Evolutionary conservation across 257 asterid genomes (phyloP), one percentile per base, ranked within the genome.

Genomic region (Ballota nigra): DNA sequence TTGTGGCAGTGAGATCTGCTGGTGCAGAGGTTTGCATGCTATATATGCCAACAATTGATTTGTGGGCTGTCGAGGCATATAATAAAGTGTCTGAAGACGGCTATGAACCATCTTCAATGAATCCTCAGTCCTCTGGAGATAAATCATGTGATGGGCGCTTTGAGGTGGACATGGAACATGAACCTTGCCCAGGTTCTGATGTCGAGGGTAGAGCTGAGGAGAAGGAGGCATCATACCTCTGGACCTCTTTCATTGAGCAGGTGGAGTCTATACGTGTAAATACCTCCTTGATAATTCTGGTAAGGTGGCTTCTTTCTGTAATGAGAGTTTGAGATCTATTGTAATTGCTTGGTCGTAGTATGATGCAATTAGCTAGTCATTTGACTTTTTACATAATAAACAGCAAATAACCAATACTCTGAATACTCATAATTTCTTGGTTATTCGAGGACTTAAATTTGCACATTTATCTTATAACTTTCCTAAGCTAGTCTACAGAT

Each of bases 21-120:
- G 81, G 88, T 72, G 79, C 82, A 81, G 83, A 76, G 72, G 67
- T 74, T 22, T 83, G 96, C 85, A 60, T 95, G 92, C 64, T 95
- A 34, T 95, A 84, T 82, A 80, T 95, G 96, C 99, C 99, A 51
- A 81, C 89, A 79, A 82, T 95, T 75, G 98, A 95, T 81, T 83
- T 89, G 72, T 95, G 99, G 99, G 97, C 98, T 55, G 59, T 89
- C 66, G 98, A 95, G 80, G 63, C 83, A 47, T 71, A 52, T 70
- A 73, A 66, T 67, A 75, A 70, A 68, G 76, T 81, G 47, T 78
- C 67, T 73, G 92, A 85, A 52, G 77, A 28, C 53, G 70, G 69
- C 26, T 55, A 51, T 65, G 83, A 63, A 68, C 68, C 82, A 63
- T 75, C 71, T 77, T 78, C 78, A 45, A 6, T 70, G 72, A 69